Evolutionary conservation across 1,284 basidiomycete species (phyloP).

Genomic region (Cystobasidiaceae sp.): DNA sequence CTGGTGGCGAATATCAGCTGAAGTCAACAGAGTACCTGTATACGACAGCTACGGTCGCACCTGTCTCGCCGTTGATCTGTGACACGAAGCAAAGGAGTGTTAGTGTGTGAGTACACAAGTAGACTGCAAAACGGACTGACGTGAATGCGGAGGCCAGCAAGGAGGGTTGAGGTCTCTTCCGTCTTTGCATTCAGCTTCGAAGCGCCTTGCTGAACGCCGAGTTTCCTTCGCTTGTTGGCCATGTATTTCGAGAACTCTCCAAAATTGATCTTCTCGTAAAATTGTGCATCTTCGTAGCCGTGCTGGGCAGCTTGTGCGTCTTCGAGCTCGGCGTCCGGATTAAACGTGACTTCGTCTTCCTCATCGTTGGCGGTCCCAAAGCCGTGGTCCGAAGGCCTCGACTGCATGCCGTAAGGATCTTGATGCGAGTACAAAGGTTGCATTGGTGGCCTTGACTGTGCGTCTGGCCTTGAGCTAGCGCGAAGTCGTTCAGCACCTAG

Average conservation of each 20-base stretch:
- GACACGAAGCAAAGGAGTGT: neutral
- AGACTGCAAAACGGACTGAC: constrained; percentile 49
- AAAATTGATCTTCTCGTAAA: constrained; percentile 28
- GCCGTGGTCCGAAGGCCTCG: no score
- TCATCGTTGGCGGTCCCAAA: no score
- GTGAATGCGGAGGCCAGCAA: constrained; percentile 69
- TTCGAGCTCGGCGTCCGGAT: constrained; percentile 25
- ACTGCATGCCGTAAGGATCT: no score
- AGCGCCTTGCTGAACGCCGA: constrained; percentile 29
- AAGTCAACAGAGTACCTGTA: neutral
- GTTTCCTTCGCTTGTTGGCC: constrained; percentile 27
- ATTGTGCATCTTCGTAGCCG: constrained; percentile 20
- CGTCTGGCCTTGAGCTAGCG: no score
- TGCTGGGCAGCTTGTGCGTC: constrained; percentile 25
- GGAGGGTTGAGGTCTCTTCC: constrained; percentile 55
- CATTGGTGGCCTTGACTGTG: no score
- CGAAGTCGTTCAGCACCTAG: no score
- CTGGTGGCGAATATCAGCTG: neutral
- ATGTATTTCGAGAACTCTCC: constrained; percentile 30
- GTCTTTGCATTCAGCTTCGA: constrained; percentile 25
- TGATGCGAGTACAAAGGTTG: no score
- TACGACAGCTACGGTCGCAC: constrained; percentile 44
- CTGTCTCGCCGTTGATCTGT: constrained; percentile 83
- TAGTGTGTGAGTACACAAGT: neutral
- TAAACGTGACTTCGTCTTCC: constrained; percentile 25